Conservation (phyloP, 2,329 filamentous ascomycete species). For the Monilinia fructigena region DNA sequence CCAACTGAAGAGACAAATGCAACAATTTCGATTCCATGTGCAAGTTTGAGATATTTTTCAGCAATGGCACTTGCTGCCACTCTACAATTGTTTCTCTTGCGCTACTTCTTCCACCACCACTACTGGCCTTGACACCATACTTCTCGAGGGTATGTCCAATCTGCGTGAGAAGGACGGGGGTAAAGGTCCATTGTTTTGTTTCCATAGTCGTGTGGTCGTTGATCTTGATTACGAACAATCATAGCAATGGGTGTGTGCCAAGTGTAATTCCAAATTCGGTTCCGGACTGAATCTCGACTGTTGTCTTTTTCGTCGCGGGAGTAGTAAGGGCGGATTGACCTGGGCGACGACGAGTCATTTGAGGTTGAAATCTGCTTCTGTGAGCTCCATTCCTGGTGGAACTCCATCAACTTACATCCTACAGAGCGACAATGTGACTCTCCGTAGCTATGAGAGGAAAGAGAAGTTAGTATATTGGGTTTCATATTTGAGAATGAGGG, state of each 20-base stretch:
- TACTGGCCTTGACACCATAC: slow-evolving; percentile 90
- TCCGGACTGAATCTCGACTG: slow-evolving; percentile 88
- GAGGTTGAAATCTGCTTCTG: slow-evolving; percentile 84
- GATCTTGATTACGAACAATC: slow-evolving; percentile 87
- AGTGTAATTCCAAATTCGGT: slow-evolving; percentile 87
- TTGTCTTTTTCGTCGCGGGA: slow-evolving; percentile 85
- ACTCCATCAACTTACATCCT: slow-evolving; percentile 89
- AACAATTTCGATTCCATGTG: slow-evolving; percentile 85
- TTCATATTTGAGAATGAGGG: background rate
- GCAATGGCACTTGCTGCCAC: slow-evolving; percentile 90
- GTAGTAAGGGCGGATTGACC: slow-evolving; percentile 90
- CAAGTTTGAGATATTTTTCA: slow-evolving; percentile 82
- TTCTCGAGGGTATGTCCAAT: slow-evolving; percentile 97
- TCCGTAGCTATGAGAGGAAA: slow-evolving; percentile 52
- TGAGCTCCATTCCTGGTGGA: slow-evolving; percentile 82
- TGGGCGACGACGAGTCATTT: slow-evolving; percentile 86
- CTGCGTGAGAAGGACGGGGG: slow-evolving; percentile 88
- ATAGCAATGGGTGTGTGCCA: slow-evolving; percentile 86
- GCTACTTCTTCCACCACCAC: slow-evolving; percentile 83
- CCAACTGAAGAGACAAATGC: slow-evolving; percentile 88
- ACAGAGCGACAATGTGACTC: slow-evolving; percentile 91
- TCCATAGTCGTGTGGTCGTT: slow-evolving; percentile 88
- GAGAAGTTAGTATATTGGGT: slow-evolving; percentile 20
- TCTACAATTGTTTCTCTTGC: slow-evolving; percentile 92
- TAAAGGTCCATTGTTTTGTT: slow-evolving; percentile 86